Base-by-base conservation (phyloP, 257 asterid species). In the Mentha longifolia region DNA sequence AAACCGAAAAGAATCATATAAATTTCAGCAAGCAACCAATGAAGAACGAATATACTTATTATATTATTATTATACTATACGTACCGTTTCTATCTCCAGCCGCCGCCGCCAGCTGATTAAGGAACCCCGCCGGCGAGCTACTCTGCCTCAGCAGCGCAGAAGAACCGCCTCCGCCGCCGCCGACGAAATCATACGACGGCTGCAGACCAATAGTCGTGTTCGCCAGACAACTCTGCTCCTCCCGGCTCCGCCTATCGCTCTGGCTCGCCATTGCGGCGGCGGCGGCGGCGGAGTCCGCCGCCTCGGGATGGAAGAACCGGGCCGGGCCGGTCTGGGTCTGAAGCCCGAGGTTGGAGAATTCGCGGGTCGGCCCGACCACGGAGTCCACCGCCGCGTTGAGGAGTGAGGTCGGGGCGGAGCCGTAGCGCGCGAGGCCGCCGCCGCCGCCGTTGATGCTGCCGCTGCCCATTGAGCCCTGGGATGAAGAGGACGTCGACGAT, bases 71-170 rank as follows among this genome's bases (percentile, higher is more conserved):
- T 42, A 6, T 14, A 46, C 17, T 25, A 3, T 31, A 66, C 89
- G 73, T 70, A 91, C 97, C 96, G 19, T 76, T 81, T 28, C 77
- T 61, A 45, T 65, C 73, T 58, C 77, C 74, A 5, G 84, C 84
- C 39, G 89, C 83, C 43, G 86, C 66, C 9, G 89, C 91, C 15
- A 92, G 82, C 30, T 90, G 92, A 50, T 86, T 85, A 37, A 85
- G 95, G 74, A 92, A 87, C 15, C 92, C 92, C 46, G 96, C 91
- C 0, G 98, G 96, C 6, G 87, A 90, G 76, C 92, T 90, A 52
- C 92, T 85, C 7, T 90, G 97, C 45, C 98, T 84, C 46, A 84
- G 75, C 85, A 90, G 57, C 9, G 87, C 67, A 35, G 93, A 62
- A 9, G 86, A 64, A 9, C 72, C 39, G 9, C 39, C 39, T 5